phyloP scores from a whole-genome alignment of 2,329 filamentous ascomycete genomes.

The Tetracladium maxilliforme region DNA sequence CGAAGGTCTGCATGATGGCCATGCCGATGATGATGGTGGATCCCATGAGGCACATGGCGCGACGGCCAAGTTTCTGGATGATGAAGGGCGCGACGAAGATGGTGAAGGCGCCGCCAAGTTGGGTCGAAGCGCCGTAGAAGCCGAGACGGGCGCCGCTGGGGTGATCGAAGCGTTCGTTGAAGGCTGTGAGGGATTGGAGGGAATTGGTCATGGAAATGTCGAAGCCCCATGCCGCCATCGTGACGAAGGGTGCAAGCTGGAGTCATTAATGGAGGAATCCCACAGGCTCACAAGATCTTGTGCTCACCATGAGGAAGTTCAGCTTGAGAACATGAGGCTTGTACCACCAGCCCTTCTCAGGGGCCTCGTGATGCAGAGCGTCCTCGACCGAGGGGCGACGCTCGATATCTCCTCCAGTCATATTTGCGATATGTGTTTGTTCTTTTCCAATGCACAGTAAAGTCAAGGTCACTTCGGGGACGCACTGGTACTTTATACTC shows the following conservation, averaged over 20 bases:
- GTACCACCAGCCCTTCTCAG: no score
- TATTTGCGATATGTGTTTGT: no score
- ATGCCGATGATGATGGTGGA: slow-evolving; percentile 28
- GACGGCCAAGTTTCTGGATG: slow-evolving; percentile 31
- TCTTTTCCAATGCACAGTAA: no score
- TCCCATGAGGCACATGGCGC: slow-evolving; percentile 29
- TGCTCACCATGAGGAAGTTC: neutral
- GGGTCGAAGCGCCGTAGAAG: slow-evolving; percentile 21
- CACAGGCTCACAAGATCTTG: no score
- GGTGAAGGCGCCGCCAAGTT: slow-evolving; percentile 29
- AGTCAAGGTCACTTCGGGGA: no score
- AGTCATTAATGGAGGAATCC: slow-evolving; percentile 29
- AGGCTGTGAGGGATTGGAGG: slow-evolving; percentile 24
- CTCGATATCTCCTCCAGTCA: no score
- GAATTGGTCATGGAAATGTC: slow-evolving; percentile 32
- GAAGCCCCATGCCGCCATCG: slow-evolving; percentile 24
- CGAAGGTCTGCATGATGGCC: slow-evolving; percentile 13
- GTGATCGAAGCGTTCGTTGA: slow-evolving; percentile 26
- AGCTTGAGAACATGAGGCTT: neutral
- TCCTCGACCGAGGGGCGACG: no score
- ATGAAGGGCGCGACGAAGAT: slow-evolving; percentile 32
- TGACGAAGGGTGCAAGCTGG: slow-evolving; percentile 11
- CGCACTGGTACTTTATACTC: no score
- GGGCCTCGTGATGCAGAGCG: no score
- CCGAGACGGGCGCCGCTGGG: slow-evolving; percentile 22